Percentiles rank a stretch among this genome's conserved stretches.
Conservation (phyloP, 2,329 filamentous ascomycete species). For the Ophiognomonia clavigignenti-juglandacearum region DNA sequence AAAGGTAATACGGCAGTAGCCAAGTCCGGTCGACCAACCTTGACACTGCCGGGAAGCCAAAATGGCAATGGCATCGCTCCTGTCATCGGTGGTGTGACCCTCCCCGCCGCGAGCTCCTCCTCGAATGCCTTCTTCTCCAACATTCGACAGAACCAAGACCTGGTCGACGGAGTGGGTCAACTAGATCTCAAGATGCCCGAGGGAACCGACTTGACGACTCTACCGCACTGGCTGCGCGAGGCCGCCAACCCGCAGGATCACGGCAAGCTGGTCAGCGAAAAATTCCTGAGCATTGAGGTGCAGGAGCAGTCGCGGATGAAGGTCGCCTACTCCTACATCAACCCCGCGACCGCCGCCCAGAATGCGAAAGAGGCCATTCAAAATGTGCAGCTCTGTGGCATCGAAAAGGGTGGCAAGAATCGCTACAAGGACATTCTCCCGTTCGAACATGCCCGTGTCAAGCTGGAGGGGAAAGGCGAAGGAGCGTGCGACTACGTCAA, state of each 20-base stretch:
- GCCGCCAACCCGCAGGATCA: conserved; percentile 64
- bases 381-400: conserved; percentile 73
- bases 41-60: conserved; percentile 43
- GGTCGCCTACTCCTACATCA: conserved; percentile 57
- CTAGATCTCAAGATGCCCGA: conserved; percentile 50
- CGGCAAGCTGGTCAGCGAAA: conserved; percentile 75
- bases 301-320: conserved; percentile 91
- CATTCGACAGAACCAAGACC: conserved; percentile 93
- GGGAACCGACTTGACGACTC: conserved; percentile 37
- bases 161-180: conserved; percentile 89
- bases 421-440: conserved; percentile 97
- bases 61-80: conserved; percentile 52
- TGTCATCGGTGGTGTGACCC: conserved; percentile 82
- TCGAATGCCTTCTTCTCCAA: conserved; percentile 92
- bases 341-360: conserved; percentile 31
- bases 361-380: conserved; percentile 18
- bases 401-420: conserved; percentile 94
- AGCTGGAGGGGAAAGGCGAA: conserved; percentile 60
- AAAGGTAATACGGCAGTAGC: conserved; percentile 20
- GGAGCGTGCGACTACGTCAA: conserved; percentile 92
- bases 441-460: conserved; percentile 89
- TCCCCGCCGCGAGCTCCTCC: conserved; percentile 65
- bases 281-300: conserved; percentile 79
- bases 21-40: conserved; percentile 34
- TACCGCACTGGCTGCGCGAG: conserved; percentile 74